phyloP scores from a whole-genome alignment of 306 rosid genomes.

The Pyrus bretschneideri region DNA sequence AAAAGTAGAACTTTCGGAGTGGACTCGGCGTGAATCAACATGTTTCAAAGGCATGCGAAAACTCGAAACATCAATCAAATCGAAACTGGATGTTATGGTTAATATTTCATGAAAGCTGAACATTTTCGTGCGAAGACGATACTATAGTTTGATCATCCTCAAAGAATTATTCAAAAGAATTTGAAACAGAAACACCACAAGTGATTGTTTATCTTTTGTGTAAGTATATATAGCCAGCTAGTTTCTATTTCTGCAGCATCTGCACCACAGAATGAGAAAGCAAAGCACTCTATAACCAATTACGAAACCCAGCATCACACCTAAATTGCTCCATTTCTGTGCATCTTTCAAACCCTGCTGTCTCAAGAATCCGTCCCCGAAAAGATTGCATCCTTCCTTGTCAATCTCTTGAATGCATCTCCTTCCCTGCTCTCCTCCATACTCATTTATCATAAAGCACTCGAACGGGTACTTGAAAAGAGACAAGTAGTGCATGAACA shows the following conservation, averaged over 20 bases:
- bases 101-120: too few relatives aligned
- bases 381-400: constrained; percentile 45
- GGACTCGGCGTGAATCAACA: neutral
- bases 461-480: constrained; percentile 97
- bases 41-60: neutral
- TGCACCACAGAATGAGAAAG: constrained; percentile 69
- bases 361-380: constrained; percentile 55
- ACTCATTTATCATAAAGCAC: constrained; percentile 88
- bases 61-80: too few relatives aligned
- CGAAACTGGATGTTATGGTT: neutral
- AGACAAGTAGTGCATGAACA: constrained; percentile 80
- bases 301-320: constrained; percentile 75
- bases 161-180: constrained; percentile 13
- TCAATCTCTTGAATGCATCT: constrained; percentile 49
- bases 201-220: constrained; percentile 7
- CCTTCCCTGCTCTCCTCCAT: constrained; percentile 69
- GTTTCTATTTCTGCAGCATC: constrained; percentile 58
- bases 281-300: constrained; percentile 75
- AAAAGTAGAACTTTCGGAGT: neutral
- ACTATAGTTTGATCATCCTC: constrained; percentile 10
- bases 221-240: constrained; percentile 12
- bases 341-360: constrained; percentile 71
- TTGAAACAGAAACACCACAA: neutral
- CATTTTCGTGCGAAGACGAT: neutral
- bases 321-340: constrained; percentile 77